Evolutionary conservation across 306 rosid species (phyloP), one percentile per base, ranked within the genome.

Genomic region (Quercus suber): DNA sequence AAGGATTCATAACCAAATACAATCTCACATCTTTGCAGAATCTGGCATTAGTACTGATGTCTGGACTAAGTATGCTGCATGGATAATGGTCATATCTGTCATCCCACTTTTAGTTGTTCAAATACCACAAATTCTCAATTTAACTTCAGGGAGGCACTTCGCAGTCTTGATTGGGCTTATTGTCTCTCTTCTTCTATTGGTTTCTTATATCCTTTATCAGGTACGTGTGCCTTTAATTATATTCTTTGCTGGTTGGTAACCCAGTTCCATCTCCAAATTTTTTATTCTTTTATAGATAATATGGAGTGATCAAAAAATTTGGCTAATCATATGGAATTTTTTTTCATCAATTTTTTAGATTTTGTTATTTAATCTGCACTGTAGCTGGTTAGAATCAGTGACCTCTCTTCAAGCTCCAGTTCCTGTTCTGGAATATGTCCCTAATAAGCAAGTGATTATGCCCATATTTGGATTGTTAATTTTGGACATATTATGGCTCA

Each of bases 21-120:
- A 77, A 30, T 80, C 35, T 82, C 77, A 49, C 14, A 20, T 31
- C n/a, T 74, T 69, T 87, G 85, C 91, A 96, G 99, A 91, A 78
- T 91, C 98, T 89, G 99, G 99, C 74, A 94, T 96, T 71, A 91
- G 97, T 73, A 93, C 98, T 65, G 99, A 96, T 84, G 88, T 91
- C 58, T 93, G 97, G 99, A 93, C 99, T 73, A 84, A 89, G 69
- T 96, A 93, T 81, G 90, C 96, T 71, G 99, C 98, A 67, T 84
- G 76, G 79, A 91, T 96, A 73, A 93, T 96, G 99, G 83, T 82
- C 75, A 3, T 89, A 80, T 96, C 98, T 65, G 81, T 91, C 74
- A 28, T 93, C 76, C 98, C 99, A 55, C 93, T 93, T 79, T 0
- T 96, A 81, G 81, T 96, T 69, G 98, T 96, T 81, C 99, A 96